A percentile compares a stretch with the other conserved stretches of the same genome.
These are phyloP conservation scores for Nepenthes alata DNA, from an alignment of 179 eudicot genomes.

Conservation along the genomic window DNA sequence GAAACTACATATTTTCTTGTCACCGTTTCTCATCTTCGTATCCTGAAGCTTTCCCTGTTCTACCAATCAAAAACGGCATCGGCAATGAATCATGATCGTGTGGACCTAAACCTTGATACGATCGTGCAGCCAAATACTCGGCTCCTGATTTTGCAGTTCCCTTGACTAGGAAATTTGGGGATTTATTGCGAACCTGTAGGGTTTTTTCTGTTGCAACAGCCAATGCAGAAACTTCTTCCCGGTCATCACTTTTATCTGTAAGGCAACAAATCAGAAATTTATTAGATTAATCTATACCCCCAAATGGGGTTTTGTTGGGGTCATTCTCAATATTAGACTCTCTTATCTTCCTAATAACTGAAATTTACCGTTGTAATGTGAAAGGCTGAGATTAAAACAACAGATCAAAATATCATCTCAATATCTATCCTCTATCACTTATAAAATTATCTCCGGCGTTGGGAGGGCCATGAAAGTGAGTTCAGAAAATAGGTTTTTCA, in stretches of 20 bases:
- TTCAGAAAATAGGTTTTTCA: too few species aligned
- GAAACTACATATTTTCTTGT: neutral
- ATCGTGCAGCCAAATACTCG: constrained; percentile 55
- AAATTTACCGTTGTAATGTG: too few species aligned
- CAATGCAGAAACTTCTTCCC: constrained; percentile 40
- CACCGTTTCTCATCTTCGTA: constrained; percentile 42
- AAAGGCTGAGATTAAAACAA: too few species aligned
- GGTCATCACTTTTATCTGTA: constrained; percentile 26
- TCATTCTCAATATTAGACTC: too few species aligned
- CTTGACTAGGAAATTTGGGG: constrained; percentile 23
- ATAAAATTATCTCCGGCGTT: too few species aligned
- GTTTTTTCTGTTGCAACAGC: constrained; percentile 57
- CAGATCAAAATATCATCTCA: too few species aligned
- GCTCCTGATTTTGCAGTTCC: constrained; percentile 64
- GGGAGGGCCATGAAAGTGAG: too few species aligned
- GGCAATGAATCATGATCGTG: constrained; percentile 30
- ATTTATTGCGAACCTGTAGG: constrained; percentile 35
- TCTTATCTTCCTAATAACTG: too few species aligned
- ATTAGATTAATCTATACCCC: too few species aligned
- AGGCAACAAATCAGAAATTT: too few species aligned
- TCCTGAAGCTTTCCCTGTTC: constrained; percentile 80
- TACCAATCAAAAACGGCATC: constrained; percentile 51
- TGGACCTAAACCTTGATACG: constrained; percentile 72
- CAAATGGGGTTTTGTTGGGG: too few species aligned
- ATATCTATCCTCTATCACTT: too few species aligned